phyloP scores from a whole-genome alignment of 2,329 filamentous ascomycete species.

The Apiospora saccharicola region DNA sequence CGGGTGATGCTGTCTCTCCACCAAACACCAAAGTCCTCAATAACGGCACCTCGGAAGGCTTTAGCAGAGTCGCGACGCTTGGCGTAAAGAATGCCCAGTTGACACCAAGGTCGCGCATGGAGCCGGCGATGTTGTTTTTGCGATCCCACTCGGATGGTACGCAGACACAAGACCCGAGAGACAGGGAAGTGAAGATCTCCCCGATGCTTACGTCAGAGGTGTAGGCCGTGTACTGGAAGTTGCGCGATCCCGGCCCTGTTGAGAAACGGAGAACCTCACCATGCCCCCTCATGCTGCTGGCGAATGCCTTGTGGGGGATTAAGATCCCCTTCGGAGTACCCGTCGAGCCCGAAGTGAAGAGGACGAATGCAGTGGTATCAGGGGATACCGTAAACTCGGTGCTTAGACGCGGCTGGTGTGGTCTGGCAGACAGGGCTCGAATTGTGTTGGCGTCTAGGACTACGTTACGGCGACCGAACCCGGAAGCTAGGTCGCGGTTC shows the following conservation, averaged over 20 bases:
- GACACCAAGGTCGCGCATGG: not conserved
- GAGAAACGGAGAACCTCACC: constrained; percentile 1
- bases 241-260: not conserved
- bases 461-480: not conserved
- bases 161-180: constrained; percentile 6
- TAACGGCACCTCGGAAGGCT: constrained; percentile 2
- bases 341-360: constrained; percentile 21
- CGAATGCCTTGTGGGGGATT: constrained; percentile 9
- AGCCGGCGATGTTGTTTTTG: constrained; percentile 19
- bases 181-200: constrained; percentile 22
- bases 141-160: constrained; percentile 23
- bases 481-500: constrained; percentile 5
- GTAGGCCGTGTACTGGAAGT: constrained; percentile 23
- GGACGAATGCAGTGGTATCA: not conserved
- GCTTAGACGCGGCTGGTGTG: not conserved
- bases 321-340: constrained; percentile 19
- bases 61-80: constrained; percentile 10
- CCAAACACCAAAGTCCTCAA: constrained; percentile 9
- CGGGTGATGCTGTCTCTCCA: not conserved
- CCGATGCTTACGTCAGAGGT: constrained; percentile 18
- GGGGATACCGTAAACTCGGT: not conserved
- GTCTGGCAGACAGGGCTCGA: not conserved
- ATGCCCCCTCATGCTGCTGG: constrained; percentile 4
- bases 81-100: constrained; percentile 20
- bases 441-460: constrained; percentile 11